Evolutionary conservation across 2,329 filamentous ascomycete genomes (phyloP).

Genomic region (Penicillium sclerotiorum): DNA sequence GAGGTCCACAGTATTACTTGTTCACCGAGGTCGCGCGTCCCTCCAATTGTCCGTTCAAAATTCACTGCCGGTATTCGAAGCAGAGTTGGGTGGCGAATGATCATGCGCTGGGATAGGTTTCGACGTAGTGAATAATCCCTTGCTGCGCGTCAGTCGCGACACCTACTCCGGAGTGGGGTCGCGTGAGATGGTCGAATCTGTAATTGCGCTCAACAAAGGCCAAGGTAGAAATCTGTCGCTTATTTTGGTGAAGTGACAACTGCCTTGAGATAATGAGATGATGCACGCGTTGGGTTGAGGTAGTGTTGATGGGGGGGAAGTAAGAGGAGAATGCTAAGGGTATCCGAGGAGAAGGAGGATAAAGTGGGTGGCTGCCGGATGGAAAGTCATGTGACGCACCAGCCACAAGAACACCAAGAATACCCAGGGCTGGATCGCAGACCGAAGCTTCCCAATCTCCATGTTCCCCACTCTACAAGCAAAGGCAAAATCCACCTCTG

Average conservation of each 20-base stretch:
- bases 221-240: not conserved
- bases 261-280: not conserved
- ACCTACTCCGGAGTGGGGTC: constrained; percentile 34
- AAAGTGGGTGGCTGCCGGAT: constrained; percentile 1
- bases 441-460: constrained; percentile 25
- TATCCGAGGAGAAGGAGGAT: constrained; percentile 8
- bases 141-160: constrained; percentile 31
- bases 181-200: constrained; percentile 25
- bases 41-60: constrained; percentile 16
- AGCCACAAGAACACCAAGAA: constrained; percentile 6
- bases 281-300: constrained; percentile 5
- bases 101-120: constrained; percentile 15
- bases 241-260: not conserved
- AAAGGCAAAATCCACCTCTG: constrained; percentile 22
- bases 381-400: constrained; percentile 7
- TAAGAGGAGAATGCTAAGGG: constrained; percentile 6
- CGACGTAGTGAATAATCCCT: constrained; percentile 24
- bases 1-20: constrained; percentile 8
- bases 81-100: constrained; percentile 14
- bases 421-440: not conserved
- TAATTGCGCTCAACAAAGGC: not conserved
- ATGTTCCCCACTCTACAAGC: constrained; percentile 25
- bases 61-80: constrained; percentile 1
- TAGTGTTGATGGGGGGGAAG: not conserved
- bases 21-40: constrained; percentile 22